Evolutionary conservation across 352 stramenopile genomes (phyloP).

Genomic region (Plasmopara viticola): DNA sequence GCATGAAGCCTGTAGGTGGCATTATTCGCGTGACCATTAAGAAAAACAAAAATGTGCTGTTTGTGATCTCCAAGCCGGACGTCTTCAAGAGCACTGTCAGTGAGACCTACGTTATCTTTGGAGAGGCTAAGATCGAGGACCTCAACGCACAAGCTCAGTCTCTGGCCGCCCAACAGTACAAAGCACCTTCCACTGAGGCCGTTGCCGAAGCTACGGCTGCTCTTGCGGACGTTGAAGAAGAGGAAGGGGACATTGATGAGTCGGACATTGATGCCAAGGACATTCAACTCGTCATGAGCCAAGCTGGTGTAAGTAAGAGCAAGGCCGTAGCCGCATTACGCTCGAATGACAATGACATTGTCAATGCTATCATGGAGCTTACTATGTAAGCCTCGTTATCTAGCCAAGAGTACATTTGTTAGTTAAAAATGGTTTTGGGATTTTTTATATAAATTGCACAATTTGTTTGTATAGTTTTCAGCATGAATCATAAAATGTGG

Average conservation of each 20-base stretch:
- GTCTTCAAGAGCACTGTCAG: conserved; percentile 95
- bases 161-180: conserved; percentile 91
- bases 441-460: too few species aligned
- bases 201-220: conserved; percentile 25
- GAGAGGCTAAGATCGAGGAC: conserved; percentile 98
- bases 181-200: conserved; percentile 40
- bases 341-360: conserved; percentile 98
- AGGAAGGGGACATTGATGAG: conserved; percentile 93
- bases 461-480: too few species aligned
- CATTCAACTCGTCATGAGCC: conserved; percentile 97
- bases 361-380: conserved; percentile 99
- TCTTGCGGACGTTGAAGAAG: conserved; percentile 39
- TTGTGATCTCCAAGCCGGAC: conserved; percentile 97
- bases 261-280: conserved; percentile 97
- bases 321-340: conserved; percentile 96
- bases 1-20: conserved; percentile 93
- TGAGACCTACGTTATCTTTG: conserved; percentile 98
- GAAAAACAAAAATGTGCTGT: conserved; percentile 95
- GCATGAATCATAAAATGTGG: too few species aligned
- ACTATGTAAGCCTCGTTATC: conserved; percentile 87
- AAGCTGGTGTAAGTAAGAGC: conserved; percentile 88
- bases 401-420: neutral
- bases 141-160: conserved; percentile 83
- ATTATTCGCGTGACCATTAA: conserved; percentile 98
- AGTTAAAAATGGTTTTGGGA: too few species aligned